Evolutionary conservation across 2,329 filamentous ascomycete species (phyloP).

Genomic region (Elsinoe fawcettii): DNA sequence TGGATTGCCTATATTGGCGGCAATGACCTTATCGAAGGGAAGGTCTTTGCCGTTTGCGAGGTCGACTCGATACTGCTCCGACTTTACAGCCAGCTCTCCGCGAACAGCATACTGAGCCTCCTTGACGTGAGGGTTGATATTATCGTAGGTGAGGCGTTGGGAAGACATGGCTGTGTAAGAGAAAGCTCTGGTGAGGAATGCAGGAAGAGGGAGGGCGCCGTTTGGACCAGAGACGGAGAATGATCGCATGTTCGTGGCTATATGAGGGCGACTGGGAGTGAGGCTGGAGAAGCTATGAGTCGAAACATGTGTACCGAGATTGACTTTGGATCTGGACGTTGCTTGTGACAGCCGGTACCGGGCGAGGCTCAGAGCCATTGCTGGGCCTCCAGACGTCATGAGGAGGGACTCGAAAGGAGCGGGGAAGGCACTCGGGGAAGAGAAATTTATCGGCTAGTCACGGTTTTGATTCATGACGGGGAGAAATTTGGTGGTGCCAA

Average conservation of each 20-base stretch:
- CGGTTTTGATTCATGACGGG: background rate
- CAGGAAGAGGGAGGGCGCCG: constrained; percentile 6
- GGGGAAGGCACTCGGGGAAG: background rate
- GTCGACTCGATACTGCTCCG: constrained; percentile 77
- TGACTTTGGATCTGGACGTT: background rate
- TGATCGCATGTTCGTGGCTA: background rate
- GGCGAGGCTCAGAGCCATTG: background rate
- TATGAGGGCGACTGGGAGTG: background rate
- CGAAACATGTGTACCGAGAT: background rate
- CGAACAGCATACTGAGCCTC: constrained; percentile 92
- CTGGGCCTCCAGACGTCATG: background rate
- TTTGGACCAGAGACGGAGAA: constrained; percentile 5
- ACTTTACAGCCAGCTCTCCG: constrained; percentile 88
- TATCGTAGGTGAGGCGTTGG: constrained; percentile 57
- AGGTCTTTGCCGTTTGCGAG: constrained; percentile 42
- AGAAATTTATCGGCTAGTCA: background rate
- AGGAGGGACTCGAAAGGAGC: too few species aligned
- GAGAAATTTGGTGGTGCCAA: too few species aligned
- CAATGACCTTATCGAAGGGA: constrained; percentile 42
- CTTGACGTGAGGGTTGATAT: constrained; percentile 86
- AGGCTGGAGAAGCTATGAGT: constrained; percentile 2
- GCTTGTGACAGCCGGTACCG: constrained; percentile 2
- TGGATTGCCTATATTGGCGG: constrained; percentile 97
- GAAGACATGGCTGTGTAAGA: constrained; percentile 14
- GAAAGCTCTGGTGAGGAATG: constrained; percentile 13